phyloP scores from a whole-genome alignment of 345 rosid genomes.

The Psidium friedrichsthalianum region DNA sequence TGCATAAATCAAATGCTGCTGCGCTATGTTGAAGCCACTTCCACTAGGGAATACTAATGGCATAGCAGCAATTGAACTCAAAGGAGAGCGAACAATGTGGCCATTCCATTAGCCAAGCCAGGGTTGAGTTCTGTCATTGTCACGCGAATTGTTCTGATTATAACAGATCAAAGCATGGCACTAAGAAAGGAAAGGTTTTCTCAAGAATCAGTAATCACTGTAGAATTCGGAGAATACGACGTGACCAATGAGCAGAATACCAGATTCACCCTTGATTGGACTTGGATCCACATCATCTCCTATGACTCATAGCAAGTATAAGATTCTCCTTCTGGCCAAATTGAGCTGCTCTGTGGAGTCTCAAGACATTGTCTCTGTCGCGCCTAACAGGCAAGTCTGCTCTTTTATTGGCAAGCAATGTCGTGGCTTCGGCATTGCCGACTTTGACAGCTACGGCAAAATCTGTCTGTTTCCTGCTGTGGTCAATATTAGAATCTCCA shows the following conservation, averaged over 20 bases:
- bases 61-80: neutral
- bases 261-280: neutral
- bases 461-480: too few relatives aligned
- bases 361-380: neutral
- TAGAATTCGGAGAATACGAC: neutral
- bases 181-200: neutral
- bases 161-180: neutral
- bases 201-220: neutral
- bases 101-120: neutral
- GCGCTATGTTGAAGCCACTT: neutral
- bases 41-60: neutral
- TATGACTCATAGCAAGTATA: neutral
- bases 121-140: neutral
- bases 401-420: neutral
- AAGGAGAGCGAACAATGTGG: neutral
- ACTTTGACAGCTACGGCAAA: neutral
- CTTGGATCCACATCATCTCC: neutral
- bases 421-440: neutral
- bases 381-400: neutral
- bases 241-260: neutral
- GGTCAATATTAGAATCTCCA: neutral
- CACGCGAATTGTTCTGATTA: neutral
- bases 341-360: neutral
- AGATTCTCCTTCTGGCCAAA: neutral
- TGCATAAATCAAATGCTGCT: neutral